A percentile compares a stretch with the other conserved stretches of the same genome.
These are phyloP conservation scores for Aspergillus sp. DNA, from an alignment of 2,329 filamentous ascomycete genomes.

Conservation along the genomic window DNA sequence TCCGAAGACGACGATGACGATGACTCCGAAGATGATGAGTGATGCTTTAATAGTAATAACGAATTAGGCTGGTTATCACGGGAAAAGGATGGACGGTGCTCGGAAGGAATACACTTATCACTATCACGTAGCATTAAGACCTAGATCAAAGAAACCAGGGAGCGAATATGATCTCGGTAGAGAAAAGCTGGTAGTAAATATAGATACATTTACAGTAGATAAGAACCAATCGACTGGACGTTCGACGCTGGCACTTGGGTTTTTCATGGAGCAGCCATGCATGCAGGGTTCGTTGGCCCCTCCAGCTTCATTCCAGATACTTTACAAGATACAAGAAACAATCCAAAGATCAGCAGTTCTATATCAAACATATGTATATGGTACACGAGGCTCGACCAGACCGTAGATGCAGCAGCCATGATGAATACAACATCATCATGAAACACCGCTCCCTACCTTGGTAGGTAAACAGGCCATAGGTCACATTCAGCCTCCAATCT, in stretches of 20 bases:
- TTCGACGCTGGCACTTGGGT: not conserved
- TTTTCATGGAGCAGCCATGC: not conserved
- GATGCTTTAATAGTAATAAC: conserved; percentile 11
- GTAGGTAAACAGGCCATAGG: not conserved
- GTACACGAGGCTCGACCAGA: not conserved
- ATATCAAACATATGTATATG: not conserved
- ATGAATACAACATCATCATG: not conserved
- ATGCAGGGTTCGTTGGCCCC: not conserved
- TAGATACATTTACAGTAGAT: not conserved
- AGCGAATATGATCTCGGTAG: not conserved
- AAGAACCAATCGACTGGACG: not conserved
- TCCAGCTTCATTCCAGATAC: not conserved
- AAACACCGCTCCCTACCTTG: too few species aligned
- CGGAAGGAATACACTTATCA: not conserved
- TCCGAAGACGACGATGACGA: conserved; percentile 53
- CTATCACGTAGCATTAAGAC: not conserved
- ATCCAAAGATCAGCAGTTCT: not conserved
- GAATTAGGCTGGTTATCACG: not conserved
- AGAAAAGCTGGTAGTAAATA: not conserved
- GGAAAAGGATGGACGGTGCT: not conserved
- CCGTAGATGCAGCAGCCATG: not conserved
- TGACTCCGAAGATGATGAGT: conserved; percentile 30
- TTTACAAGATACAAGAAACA: not conserved
- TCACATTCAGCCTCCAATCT: not conserved
- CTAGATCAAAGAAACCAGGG: not conserved